These are phyloP conservation scores for Acanthamoeba triangularis DNA, from an alignment of 208 protist genomes.

Conservation along the genomic window DNA sequence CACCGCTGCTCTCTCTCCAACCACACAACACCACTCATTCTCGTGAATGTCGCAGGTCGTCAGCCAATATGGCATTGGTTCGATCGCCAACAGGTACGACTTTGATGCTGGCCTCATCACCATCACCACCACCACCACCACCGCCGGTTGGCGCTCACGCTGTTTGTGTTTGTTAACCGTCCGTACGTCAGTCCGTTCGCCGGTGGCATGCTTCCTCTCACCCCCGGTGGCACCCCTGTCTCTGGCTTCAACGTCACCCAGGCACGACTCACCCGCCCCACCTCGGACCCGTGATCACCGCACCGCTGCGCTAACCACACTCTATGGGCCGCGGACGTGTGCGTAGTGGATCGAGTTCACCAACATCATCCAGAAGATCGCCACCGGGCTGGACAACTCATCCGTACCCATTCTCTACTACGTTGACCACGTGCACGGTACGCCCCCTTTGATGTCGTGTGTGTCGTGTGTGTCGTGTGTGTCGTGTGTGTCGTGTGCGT, in stretches of 20 bases:
- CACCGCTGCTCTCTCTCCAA: neutral
- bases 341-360: constrained; percentile 46
- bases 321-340: too few relatives aligned
- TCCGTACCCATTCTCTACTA: constrained; percentile 42
- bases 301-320: too few relatives aligned
- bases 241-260: constrained; percentile 43
- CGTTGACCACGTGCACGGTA: constrained; percentile 50
- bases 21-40: neutral
- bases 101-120: neutral
- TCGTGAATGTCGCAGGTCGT: neutral
- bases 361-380: constrained; percentile 45
- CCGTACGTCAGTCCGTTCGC: neutral
- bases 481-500: neutral
- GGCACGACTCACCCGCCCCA: neutral
- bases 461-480: too few relatives aligned
- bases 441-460: neutral
- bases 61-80: neutral
- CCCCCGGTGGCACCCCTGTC: neutral
- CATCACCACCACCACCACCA: neutral
- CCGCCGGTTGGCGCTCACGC: neutral
- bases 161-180: neutral
- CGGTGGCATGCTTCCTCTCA: neutral
- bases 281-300: neutral
- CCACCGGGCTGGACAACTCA: neutral
- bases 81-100: neutral